Conservation (phyloP, 805 yeast species). For the Jamesozyma jinghongensis region DNA sequence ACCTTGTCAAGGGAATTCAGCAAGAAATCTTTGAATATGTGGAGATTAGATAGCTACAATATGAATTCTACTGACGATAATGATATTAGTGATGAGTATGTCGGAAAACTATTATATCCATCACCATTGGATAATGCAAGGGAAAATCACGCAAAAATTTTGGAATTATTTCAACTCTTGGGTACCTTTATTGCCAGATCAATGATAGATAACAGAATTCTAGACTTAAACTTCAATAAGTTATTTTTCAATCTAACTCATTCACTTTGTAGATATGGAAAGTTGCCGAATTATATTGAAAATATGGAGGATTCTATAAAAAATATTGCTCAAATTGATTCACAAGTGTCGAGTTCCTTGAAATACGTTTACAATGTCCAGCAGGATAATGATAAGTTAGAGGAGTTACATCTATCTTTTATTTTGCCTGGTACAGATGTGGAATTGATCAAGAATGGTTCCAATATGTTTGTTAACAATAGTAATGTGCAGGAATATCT, state of each 20-base stretch:
- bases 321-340: slow-evolving; percentile 45
- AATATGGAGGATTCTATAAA: slow-evolving; percentile 23
- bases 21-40: slow-evolving; percentile 46
- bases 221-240: slow-evolving; percentile 72
- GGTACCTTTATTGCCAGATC: slow-evolving; percentile 87
- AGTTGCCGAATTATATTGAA: slow-evolving; percentile 2
- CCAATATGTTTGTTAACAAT: slow-evolving; percentile 37
- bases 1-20: slow-evolving; percentile 68
- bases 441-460: slow-evolving; percentile 52
- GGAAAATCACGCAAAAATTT: slow-evolving; percentile 34
- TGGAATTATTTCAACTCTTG: slow-evolving; percentile 51
- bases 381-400: slow-evolving; percentile 21
- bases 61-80: slow-evolving; percentile 11
- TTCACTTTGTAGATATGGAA: slow-evolving; percentile 7
- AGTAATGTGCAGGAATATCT: slow-evolving; percentile 53
- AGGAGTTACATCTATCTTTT: slow-evolving; percentile 52
- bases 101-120: slow-evolving; percentile 62
- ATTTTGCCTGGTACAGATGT: slow-evolving; percentile 68
- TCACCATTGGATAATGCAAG: slow-evolving; percentile 38
- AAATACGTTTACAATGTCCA: slow-evolving; percentile 39
- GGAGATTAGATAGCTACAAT: slow-evolving; percentile 45
- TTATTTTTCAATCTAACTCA: slow-evolving; percentile 57
- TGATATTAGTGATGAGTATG: slow-evolving; percentile 17
- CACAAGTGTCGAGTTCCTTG: slow-evolving; percentile 49
- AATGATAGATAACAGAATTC: slow-evolving; percentile 73